phyloP scores from a whole-genome alignment of 1,284 basidiomycete species.

The Vanrija sp. region DNA sequence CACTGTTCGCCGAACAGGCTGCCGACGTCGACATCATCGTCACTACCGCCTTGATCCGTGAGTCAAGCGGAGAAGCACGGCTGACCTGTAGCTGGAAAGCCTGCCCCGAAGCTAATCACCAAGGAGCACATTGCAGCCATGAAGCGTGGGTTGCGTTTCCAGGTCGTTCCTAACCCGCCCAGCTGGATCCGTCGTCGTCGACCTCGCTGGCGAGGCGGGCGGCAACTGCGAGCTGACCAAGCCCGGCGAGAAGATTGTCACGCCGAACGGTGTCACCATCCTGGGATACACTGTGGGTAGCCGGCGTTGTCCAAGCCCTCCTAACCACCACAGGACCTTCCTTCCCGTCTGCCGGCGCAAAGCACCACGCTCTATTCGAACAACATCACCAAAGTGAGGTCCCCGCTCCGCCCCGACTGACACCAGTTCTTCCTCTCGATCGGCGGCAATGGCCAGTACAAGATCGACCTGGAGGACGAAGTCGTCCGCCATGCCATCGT shows the following conservation, averaged over 20 bases:
- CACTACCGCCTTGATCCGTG: constrained; percentile 60
- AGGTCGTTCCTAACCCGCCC: background rate
- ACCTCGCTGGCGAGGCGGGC: constrained; percentile 75
- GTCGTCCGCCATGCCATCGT: constrained; percentile 75
- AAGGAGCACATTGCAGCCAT: constrained; percentile 74
- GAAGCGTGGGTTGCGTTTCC: constrained; percentile 56
- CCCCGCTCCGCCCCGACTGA: constrained; percentile 3
- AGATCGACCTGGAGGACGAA: constrained; percentile 70
- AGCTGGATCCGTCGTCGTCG: constrained; percentile 72
- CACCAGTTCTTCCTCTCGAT: constrained; percentile 67
- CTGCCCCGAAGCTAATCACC: constrained; percentile 74
- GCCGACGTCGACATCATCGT: constrained; percentile 81
- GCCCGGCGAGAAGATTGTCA: constrained; percentile 63
- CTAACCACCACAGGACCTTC: constrained; percentile 62
- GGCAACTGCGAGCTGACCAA: constrained; percentile 76
- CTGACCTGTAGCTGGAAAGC: constrained; percentile 65
- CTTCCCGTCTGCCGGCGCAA: constrained; percentile 76
- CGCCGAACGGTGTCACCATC: constrained; percentile 66
- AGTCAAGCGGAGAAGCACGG: constrained; percentile 20
- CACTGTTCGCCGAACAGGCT: constrained; percentile 75
- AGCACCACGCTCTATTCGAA: constrained; percentile 82
- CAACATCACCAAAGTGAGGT: constrained; percentile 65
- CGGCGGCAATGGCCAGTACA: constrained; percentile 60
- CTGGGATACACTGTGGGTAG: constrained; percentile 56
- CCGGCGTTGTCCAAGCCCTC: no score